Conservation (phyloP, 1,284 basidiomycete genomes). For the Quambalaria eucalypti region DNA sequence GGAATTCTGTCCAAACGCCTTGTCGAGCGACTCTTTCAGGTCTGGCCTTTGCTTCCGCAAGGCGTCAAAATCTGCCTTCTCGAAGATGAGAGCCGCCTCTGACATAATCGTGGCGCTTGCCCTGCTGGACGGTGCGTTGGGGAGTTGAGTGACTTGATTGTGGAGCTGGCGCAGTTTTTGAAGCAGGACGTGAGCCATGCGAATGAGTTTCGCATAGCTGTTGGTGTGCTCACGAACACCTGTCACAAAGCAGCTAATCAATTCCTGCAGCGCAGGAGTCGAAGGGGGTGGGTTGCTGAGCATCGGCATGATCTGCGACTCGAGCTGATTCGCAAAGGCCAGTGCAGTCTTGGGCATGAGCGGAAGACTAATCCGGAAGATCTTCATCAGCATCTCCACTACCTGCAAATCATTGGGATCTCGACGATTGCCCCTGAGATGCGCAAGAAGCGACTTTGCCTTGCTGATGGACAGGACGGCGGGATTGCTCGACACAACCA, state of each 20-base stretch:
- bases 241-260: constrained; percentile 79
- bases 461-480: constrained; percentile 68
- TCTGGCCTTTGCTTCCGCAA: constrained; percentile 52
- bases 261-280: constrained; percentile 57
- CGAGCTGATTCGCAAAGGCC: constrained; percentile 63
- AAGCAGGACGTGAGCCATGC: constrained; percentile 50
- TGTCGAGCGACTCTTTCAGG: constrained; percentile 14
- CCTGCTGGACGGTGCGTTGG: constrained; percentile 7
- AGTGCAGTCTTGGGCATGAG: constrained; percentile 62
- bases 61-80: constrained; percentile 77
- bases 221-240: constrained; percentile 76
- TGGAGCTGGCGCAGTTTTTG: constrained; percentile 5
- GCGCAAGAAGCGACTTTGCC: constrained; percentile 72
- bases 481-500: constrained; percentile 71
- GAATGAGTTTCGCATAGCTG: constrained; percentile 67
- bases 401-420: constrained; percentile 67
- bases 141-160: background rate
- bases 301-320: constrained; percentile 67
- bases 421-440: constrained; percentile 68
- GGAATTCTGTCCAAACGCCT: constrained; percentile 53
- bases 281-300: constrained; percentile 61
- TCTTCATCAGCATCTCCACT: constrained; percentile 54
- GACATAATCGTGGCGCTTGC: constrained; percentile 24
- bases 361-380: constrained; percentile 75
- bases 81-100: constrained; percentile 58